These are phyloP conservation scores for Phyllachora maydis DNA, from an alignment of 2,329 filamentous ascomycete genomes.

Conservation along the genomic window DNA sequence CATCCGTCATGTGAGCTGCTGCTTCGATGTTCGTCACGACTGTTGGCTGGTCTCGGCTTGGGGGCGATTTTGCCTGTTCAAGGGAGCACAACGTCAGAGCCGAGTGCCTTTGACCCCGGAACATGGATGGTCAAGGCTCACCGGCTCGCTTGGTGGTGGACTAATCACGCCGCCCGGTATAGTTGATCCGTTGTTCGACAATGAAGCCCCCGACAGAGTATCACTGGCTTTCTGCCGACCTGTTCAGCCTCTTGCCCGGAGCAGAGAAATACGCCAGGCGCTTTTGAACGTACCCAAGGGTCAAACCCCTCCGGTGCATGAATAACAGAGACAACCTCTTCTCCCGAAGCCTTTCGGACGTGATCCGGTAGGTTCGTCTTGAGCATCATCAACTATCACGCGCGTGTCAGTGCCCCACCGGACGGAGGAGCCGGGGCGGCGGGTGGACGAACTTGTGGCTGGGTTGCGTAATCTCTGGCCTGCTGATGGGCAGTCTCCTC, in stretches of 20 bases:
- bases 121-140: too few species aligned
- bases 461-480: slow-evolving; percentile 11
- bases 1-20: slow-evolving; percentile 42
- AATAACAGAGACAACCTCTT: slow-evolving; percentile 77
- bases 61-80: slow-evolving; percentile 10
- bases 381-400: slow-evolving; percentile 25
- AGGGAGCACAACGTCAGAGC: too few species aligned
- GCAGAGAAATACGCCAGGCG: too few species aligned
- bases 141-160: too few species aligned
- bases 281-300: slow-evolving; percentile 57
- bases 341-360: slow-evolving; percentile 37
- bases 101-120: too few species aligned
- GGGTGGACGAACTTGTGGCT: slow-evolving; percentile 15
- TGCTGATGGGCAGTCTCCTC: slow-evolving; percentile 30
- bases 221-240: too few species aligned
- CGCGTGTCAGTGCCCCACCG: slow-evolving; percentile 2
- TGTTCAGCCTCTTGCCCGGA: too few species aligned
- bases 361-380: slow-evolving; percentile 35
- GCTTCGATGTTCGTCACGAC: slow-evolving; percentile 57
- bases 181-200: too few species aligned
- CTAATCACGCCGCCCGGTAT: too few species aligned
- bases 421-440: neutral
- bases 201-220: too few species aligned
- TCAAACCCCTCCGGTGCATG: slow-evolving; percentile 73
- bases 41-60: slow-evolving; percentile 25